Percentiles rank a stretch among this genome's conserved stretches.
phyloP scores from a whole-genome alignment of 1,139 yeast genomes.

The Saccharomycopsis crataegensis region DNA sequence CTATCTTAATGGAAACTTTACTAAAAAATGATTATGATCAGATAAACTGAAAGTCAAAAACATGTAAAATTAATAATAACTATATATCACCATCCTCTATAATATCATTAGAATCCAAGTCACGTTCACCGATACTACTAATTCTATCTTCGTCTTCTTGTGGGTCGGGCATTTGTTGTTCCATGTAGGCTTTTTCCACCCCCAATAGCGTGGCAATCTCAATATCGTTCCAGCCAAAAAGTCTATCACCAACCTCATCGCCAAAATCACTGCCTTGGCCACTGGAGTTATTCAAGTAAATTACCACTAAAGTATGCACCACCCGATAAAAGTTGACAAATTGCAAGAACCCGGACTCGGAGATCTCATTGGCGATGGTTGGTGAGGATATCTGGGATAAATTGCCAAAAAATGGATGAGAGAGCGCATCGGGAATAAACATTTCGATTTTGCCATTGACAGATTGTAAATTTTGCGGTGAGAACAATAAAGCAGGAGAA shows the following conservation, averaged over 20 bases:
- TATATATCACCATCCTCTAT: too few relatives aligned
- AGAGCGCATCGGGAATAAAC: conserved; percentile 52
- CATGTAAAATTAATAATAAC: too few relatives aligned
- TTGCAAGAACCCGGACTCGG: conserved; percentile 39
- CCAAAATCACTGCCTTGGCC: conserved; percentile 20
- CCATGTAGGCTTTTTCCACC: conserved; percentile 31
- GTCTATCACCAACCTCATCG: conserved; percentile 21
- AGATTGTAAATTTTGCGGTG: conserved; percentile 32
- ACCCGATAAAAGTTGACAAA: conserved; percentile 49
- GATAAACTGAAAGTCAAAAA: too few relatives aligned
- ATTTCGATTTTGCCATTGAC: conserved; percentile 40
- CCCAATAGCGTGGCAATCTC: conserved; percentile 65
- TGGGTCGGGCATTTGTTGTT: neutral
- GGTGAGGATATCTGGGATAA: conserved; percentile 59
- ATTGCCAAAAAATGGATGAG: conserved; percentile 50
- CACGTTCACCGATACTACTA: too few relatives aligned
- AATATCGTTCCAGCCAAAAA: conserved; percentile 45
- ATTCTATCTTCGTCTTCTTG: too few relatives aligned
- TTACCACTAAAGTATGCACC: conserved; percentile 35
- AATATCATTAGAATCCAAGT: neutral
- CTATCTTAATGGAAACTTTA: too few relatives aligned
- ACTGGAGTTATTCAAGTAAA: conserved; percentile 23
- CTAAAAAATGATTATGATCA: too few relatives aligned
- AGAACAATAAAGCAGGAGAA: too few relatives aligned
- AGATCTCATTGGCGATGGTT: conserved; percentile 46